A percentile compares a stretch with the other conserved stretches of the same genome.
phyloP scores from a whole-genome alignment of 495 filamentous ascomycete genomes.

The Podospora pseudopauciseta region DNA sequence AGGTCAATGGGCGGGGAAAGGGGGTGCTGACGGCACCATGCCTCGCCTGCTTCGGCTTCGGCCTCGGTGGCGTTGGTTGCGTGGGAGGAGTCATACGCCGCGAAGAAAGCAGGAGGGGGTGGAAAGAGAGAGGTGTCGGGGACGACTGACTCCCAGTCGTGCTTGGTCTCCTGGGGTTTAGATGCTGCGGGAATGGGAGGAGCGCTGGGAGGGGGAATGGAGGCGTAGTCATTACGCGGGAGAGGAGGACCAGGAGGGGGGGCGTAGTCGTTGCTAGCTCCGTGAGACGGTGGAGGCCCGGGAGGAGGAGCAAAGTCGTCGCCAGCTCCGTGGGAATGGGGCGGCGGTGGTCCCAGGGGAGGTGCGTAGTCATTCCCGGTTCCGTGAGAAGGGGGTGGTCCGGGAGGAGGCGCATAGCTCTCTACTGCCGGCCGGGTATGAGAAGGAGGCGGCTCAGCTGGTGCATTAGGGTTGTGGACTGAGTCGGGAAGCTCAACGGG shows the following conservation, averaged over 20 bases:
- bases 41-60: slow-evolving; percentile 68
- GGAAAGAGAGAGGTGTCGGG: slow-evolving; percentile 78
- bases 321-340: not conserved
- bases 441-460: slow-evolving; percentile 31
- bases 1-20: slow-evolving; percentile 56
- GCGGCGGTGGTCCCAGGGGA: slow-evolving; percentile 37
- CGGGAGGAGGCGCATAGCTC: slow-evolving; percentile 9
- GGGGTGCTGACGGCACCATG: slow-evolving; percentile 64
- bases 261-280: slow-evolving; percentile 26
- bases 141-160: slow-evolving; percentile 76
- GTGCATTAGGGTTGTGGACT: slow-evolving; percentile 24
- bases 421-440: slow-evolving; percentile 17
- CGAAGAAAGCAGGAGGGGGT: slow-evolving; percentile 68
- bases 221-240: slow-evolving; percentile 16
- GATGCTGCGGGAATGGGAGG: slow-evolving; percentile 43
- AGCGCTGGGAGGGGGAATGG: slow-evolving; percentile 38
- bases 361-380: slow-evolving; percentile 30
- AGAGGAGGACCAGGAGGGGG: slow-evolving; percentile 40
- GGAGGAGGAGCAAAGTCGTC: slow-evolving; percentile 34
- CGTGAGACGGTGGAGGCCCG: slow-evolving; percentile 37
- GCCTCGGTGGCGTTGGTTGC: slow-evolving; percentile 68
- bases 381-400: slow-evolving; percentile 11
- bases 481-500: slow-evolving; percentile 13
- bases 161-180: slow-evolving; percentile 42
- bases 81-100: slow-evolving; percentile 60